phyloP scores from a whole-genome alignment of 129 eudicot species.

The Daucus carota region DH1_v3.0 NC_030387.2:23761001-23761500 shows the following conservation, averaged over 20 bases:
- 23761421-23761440: conserved; percentile 87
- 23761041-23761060: neutral
- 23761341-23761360: conserved; percentile 91
- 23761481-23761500: neutral
- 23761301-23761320: conserved; percentile 55
- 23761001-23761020: neutral
- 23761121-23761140: conserved; percentile 43
- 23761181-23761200: conserved; percentile 16
- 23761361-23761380: conserved; percentile 94
- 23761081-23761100: conserved; percentile 37
- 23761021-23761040: conserved; percentile 2
- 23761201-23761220: conserved; percentile 51
- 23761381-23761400: conserved; percentile 87
- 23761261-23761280: conserved; percentile 53
- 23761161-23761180: conserved; percentile 40
- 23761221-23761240: conserved; percentile 62
- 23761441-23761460: conserved; percentile 15
- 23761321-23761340: conserved; percentile 84
- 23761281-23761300: conserved; percentile 77
- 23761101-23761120: conserved; percentile 56
- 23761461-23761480: neutral
- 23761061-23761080: neutral
- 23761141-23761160: conserved; percentile 56
- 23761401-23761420: conserved; percentile 84
- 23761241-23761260: conserved; percentile 93